Percentiles rank a stretch among this genome's conserved stretches.
These are phyloP conservation scores for Pichia deserticola DNA, from an alignment of 805 yeast genomes.

Conservation along the genomic window DNA sequence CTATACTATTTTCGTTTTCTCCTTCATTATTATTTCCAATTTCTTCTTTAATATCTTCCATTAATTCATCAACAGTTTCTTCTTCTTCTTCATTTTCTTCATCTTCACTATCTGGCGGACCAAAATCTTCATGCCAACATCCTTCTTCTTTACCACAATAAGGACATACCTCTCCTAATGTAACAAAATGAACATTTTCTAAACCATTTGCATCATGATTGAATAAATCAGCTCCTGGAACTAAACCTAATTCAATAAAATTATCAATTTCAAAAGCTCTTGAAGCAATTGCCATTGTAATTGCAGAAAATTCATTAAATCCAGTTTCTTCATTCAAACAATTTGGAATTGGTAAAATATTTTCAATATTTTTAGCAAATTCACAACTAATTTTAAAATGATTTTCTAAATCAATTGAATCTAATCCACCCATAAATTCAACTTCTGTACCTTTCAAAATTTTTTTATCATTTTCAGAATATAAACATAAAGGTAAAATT, in stretches of 20 bases:
- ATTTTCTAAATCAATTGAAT: constrained; percentile 34
- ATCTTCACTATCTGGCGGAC: constrained; percentile 24
- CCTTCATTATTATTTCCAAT: constrained; percentile 12
- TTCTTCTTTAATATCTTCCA: constrained; percentile 16
- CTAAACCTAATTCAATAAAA: constrained; percentile 66
- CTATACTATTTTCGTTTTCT: constrained; percentile 23
- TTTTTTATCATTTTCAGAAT: constrained; percentile 45
- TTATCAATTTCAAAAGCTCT: constrained; percentile 78
- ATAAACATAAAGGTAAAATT: constrained; percentile 54
- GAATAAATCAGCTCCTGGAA: constrained; percentile 88
- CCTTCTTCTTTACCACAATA: constrained; percentile 27
- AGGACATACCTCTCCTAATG: constrained; percentile 32
- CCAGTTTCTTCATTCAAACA: constrained; percentile 11
- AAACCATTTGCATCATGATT: constrained; percentile 52
- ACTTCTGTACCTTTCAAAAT: constrained; percentile 55
- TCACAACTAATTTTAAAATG: constrained; percentile 34
- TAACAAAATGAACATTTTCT: constrained; percentile 64
- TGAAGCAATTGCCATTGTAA: constrained; percentile 57
- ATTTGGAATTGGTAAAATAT: constrained; percentile 30
- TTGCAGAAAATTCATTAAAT: constrained; percentile 46
- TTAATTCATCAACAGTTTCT: constrained; percentile 1
- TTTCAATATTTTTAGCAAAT: constrained; percentile 32
- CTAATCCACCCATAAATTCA: constrained; percentile 52
- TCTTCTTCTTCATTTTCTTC: constrained; percentile 21
- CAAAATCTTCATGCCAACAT: constrained; percentile 27